Conservation (phyloP, 345 rosid genomes). For the Geranium brycei region DNA sequence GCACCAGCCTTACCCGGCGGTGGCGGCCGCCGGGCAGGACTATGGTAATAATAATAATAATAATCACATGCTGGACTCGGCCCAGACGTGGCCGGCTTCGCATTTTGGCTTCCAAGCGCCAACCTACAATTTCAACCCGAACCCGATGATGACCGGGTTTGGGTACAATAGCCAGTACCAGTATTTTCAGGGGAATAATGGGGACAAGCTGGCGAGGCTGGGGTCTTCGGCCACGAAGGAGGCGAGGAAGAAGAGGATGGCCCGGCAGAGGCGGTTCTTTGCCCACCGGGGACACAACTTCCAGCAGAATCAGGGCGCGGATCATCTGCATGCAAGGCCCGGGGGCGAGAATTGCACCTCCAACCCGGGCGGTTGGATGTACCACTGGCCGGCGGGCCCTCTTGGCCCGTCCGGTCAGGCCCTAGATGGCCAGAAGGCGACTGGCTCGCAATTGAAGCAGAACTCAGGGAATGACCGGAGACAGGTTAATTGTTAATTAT, state of each 20-base stretch:
- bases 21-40: background rate
- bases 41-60: no score
- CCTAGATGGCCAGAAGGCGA: constrained; percentile 7
- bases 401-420: constrained; percentile 16
- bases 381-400: constrained; percentile 29
- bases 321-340: constrained; percentile 28
- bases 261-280: constrained; percentile 67
- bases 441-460: constrained; percentile 23
- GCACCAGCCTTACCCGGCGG: background rate
- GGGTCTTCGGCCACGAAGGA: constrained; percentile 86
- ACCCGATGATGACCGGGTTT: constrained; percentile 29
- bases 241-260: constrained; percentile 98
- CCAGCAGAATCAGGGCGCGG: constrained; percentile 6
- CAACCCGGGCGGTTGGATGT: constrained; percentile 46
- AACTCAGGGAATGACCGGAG: constrained; percentile 38
- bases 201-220: constrained; percentile 30
- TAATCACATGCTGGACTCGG: constrained; percentile 28
- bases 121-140: constrained; percentile 18
- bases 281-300: constrained; percentile 26
- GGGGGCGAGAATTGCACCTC: constrained; percentile 22
- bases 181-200: constrained; percentile 31
- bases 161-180: constrained; percentile 20
- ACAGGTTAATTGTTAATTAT: constrained; percentile 31
- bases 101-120: constrained; percentile 30
- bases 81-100: constrained; percentile 35